phyloP scores from a whole-genome alignment of 75 land plant species.

The Cupressus sempervirens region DNA sequence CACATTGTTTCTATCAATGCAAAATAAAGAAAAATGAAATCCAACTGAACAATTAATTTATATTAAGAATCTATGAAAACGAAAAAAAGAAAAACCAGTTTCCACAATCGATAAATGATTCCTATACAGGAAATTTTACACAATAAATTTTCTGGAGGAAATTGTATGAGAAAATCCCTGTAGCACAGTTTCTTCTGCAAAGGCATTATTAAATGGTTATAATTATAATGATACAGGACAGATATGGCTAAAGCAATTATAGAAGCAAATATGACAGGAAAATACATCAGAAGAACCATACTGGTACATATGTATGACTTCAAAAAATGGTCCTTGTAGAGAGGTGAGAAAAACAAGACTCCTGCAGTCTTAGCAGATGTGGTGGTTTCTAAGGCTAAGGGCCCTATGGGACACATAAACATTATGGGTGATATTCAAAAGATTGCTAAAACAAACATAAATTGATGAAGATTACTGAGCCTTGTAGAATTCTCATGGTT shows the following conservation, averaged over 20 bases:
- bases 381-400: neutral
- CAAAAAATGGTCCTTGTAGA: neutral
- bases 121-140: neutral
- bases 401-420: neutral
- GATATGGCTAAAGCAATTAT: neutral
- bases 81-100: neutral
- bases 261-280: neutral
- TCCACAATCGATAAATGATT: neutral
- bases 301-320: neutral
- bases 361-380: neutral
- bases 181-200: neutral
- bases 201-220: neutral
- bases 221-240: neutral
- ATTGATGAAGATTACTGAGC: neutral
- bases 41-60: neutral
- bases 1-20: neutral
- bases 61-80: neutral
- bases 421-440: neutral
- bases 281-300: neutral
- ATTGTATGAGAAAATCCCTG: neutral
- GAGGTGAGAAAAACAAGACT: neutral
- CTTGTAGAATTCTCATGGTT: neutral
- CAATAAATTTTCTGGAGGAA: neutral
- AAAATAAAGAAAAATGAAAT: neutral
- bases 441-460: neutral